These are phyloP conservation scores for Lithohypha guttulata DNA, from an alignment of 2,329 filamentous ascomycete species.

Conservation along the genomic window DNA sequence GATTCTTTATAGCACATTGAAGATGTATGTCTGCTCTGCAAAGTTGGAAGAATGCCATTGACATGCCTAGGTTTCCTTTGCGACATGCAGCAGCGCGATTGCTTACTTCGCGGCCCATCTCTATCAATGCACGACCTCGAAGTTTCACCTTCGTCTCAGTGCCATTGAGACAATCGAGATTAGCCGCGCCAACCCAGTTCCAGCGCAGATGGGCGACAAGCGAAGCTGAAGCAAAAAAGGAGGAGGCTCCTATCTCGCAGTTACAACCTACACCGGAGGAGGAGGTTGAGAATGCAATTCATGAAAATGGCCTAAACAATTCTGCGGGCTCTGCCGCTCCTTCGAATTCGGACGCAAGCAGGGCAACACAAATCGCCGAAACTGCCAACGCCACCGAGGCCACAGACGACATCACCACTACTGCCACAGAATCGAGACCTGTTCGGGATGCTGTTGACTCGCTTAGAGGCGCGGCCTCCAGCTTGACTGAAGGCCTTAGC, in stretches of 20 bases:
- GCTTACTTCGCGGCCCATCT: slow-evolving; percentile 36
- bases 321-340: slow-evolving; percentile 13
- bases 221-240: slow-evolving; percentile 24
- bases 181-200: slow-evolving; percentile 25
- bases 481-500: slow-evolving; percentile 1
- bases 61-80: slow-evolving; percentile 43
- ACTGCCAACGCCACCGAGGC: slow-evolving; percentile 10
- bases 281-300: slow-evolving; percentile 20
- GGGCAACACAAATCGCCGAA: slow-evolving; percentile 11
- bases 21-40: neutral
- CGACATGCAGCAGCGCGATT: slow-evolving; percentile 48
- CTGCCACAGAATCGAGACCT: slow-evolving; percentile 8
- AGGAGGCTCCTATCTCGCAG: slow-evolving; percentile 21
- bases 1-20: neutral
- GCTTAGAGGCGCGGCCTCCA: slow-evolving; percentile 1
- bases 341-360: slow-evolving; percentile 19
- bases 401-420: slow-evolving; percentile 10
- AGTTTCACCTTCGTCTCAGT: slow-evolving; percentile 31
- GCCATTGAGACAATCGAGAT: slow-evolving; percentile 25
- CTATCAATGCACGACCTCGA: slow-evolving; percentile 33
- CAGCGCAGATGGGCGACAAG: slow-evolving; percentile 42
- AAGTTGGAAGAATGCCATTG: neutral
- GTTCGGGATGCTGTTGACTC: neutral
- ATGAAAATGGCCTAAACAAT: slow-evolving; percentile 23
- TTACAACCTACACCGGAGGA: slow-evolving; percentile 14